These are phyloP conservation scores for Termitomyces sp. DNA, from an alignment of 768 basidiomycete genomes.

Conservation along the genomic window DNA sequence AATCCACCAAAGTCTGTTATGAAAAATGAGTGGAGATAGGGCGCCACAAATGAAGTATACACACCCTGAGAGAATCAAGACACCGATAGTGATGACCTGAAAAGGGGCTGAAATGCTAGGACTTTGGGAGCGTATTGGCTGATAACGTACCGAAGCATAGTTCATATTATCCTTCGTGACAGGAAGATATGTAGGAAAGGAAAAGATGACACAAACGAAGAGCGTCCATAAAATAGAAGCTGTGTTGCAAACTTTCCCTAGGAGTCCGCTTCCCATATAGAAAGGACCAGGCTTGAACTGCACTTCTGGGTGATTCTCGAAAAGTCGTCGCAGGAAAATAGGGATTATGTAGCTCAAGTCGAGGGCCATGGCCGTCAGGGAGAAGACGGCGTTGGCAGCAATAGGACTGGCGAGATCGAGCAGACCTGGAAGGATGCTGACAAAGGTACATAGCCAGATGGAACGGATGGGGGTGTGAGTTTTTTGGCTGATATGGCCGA, in stretches of 20 bases:
- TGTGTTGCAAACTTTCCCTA: constrained; percentile 57
- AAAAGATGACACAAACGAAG: constrained; percentile 67
- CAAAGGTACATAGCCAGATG: constrained; percentile 65
- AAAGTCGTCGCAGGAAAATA: constrained; percentile 67
- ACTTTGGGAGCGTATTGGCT: neutral
- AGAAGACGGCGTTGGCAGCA: constrained; percentile 79
- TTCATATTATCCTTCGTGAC: constrained; percentile 75
- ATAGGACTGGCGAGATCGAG: constrained; percentile 73
- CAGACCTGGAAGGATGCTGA: constrained; percentile 65
- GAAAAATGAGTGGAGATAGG: neutral
- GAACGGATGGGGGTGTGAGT: constrained; percentile 77
- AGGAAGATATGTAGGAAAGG: constrained; percentile 63
- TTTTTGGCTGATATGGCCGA: constrained; percentile 54
- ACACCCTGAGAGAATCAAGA: constrained; percentile 48
- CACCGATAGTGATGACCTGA: constrained; percentile 45
- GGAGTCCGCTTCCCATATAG: constrained; percentile 67
- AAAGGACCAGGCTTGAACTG: constrained; percentile 83
- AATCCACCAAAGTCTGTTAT: constrained; percentile 45
- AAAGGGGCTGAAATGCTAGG: neutral
- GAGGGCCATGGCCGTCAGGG: constrained; percentile 71
- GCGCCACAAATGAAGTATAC: constrained; percentile 11
- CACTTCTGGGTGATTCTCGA: constrained; percentile 72
- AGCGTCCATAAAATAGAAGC: constrained; percentile 66
- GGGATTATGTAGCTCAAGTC: constrained; percentile 82
- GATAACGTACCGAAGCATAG: constrained; percentile 58